Conservation (phyloP, 768 basidiomycete genomes). For the Russula earlei region DNA sequence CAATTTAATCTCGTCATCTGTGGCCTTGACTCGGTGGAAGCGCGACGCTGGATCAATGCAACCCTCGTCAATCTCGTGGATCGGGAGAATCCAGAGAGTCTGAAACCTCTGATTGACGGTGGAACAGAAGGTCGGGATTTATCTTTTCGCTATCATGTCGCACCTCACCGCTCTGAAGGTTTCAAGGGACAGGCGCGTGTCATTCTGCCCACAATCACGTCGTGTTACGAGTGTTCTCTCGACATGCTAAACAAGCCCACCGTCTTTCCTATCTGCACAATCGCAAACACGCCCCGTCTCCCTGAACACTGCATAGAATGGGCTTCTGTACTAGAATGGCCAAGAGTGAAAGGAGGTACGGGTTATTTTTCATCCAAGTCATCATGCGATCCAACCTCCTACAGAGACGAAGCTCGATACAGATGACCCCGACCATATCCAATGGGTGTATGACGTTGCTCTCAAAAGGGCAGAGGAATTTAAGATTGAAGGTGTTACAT, state of each 20-base stretch:
- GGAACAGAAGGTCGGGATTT: slow-evolving; percentile 80
- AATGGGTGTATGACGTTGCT: slow-evolving; percentile 83
- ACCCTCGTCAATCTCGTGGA: slow-evolving; percentile 94
- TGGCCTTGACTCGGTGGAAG: slow-evolving; percentile 94
- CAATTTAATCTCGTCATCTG: slow-evolving; percentile 97
- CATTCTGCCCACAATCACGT: slow-evolving; percentile 88
- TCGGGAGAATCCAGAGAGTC: slow-evolving; percentile 80
- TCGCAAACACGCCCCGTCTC: slow-evolving; percentile 94
- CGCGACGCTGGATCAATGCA: slow-evolving; percentile 97
- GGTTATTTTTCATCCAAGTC: neutral
- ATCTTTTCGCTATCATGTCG: neutral
- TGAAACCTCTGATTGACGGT: slow-evolving; percentile 96
- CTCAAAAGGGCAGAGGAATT: slow-evolving; percentile 81
- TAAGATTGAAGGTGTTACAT: slow-evolving; percentile 97
- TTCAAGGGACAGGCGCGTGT: slow-evolving; percentile 98
- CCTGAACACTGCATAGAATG: slow-evolving; percentile 99
- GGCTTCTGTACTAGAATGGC: slow-evolving; percentile 99
- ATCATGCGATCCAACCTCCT: neutral
- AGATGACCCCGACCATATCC: slow-evolving; percentile 94
- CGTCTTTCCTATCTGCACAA: slow-evolving; percentile 96
- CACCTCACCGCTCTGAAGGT: slow-evolving; percentile 37
- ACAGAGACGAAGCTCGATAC: slow-evolving; percentile 94
- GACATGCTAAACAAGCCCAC: slow-evolving; percentile 98
- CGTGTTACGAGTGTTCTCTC: slow-evolving; percentile 96
- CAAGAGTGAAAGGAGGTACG: slow-evolving; percentile 80